phyloP scores from a whole-genome alignment of 2,329 filamentous ascomycete genomes.

The Penicillium hesseltinei region DNA sequence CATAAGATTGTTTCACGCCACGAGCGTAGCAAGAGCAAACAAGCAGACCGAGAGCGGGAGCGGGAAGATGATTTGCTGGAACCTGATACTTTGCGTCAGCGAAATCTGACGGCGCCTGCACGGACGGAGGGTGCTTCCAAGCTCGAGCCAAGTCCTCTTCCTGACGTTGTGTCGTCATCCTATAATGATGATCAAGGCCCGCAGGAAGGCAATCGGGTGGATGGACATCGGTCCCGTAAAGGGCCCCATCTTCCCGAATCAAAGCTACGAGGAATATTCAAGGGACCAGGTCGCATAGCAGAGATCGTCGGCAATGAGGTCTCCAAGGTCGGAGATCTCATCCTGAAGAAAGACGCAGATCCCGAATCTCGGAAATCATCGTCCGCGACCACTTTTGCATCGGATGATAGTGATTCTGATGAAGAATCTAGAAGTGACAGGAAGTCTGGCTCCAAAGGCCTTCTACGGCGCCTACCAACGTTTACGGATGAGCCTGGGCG shows the following conservation, averaged over 20 bases:
- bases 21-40: conserved; percentile 39
- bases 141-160: conserved; percentile 31
- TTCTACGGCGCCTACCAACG: conserved; percentile 34
- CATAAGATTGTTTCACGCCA: conserved; percentile 43
- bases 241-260: conserved; percentile 48
- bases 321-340: conserved; percentile 59
- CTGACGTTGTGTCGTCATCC: conserved; percentile 26
- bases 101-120: conserved; percentile 15
- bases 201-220: conserved; percentile 21
- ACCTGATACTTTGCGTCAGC: conserved; percentile 17
- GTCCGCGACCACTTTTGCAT: conserved; percentile 46
- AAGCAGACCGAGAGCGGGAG: conserved; percentile 32
- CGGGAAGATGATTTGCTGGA: conserved; percentile 22
- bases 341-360: conserved; percentile 57
- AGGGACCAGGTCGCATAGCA: conserved; percentile 67
- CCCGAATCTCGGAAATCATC: conserved; percentile 44
- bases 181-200: conserved; percentile 24
- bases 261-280: conserved; percentile 72
- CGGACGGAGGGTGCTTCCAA: conserved; percentile 16
- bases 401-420: conserved; percentile 50
- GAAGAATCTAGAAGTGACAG: conserved; percentile 40
- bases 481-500: conserved; percentile 36
- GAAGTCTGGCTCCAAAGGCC: conserved; percentile 26
- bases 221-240: conserved; percentile 31
- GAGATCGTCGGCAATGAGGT: conserved; percentile 67